Evolutionary conservation across 139 green algal species (phyloP).

Genomic region (Astrephomene gubernaculifera): DNA sequence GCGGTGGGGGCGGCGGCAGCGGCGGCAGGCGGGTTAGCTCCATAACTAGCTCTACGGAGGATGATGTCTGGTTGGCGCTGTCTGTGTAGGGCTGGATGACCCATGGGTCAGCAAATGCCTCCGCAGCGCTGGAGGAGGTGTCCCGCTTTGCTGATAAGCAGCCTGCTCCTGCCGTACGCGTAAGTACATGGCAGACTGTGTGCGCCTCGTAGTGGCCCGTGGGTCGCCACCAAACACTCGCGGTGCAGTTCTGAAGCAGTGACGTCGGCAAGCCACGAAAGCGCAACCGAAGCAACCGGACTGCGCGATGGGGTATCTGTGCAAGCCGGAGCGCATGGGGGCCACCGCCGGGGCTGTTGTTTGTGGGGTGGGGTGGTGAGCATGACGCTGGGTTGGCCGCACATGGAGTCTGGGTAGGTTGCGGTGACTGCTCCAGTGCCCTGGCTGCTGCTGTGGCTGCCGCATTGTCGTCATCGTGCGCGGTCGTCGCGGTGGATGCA

Average conservation of each 20-base stretch:
- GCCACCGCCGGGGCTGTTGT: too few species aligned
- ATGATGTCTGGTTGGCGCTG: neutral
- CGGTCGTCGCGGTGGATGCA: neutral
- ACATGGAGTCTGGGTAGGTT: too few species aligned
- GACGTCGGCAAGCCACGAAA: neutral
- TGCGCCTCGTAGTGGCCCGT: constrained; percentile 4
- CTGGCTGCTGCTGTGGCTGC: too few species aligned
- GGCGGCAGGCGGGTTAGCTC: constrained; percentile 2
- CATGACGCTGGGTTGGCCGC: neutral
- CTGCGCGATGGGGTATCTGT: neutral
- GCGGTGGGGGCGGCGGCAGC: neutral
- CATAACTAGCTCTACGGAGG: neutral
- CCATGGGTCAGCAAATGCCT: neutral
- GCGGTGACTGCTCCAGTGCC: too few species aligned
- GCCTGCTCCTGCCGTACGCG: neutral
- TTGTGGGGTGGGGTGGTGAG: neutral
- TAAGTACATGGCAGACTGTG: neutral
- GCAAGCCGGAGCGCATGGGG: neutral
- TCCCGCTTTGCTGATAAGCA: neutral
- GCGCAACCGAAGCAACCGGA: neutral
- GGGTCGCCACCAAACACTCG: constrained; percentile 18
- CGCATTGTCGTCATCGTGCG: too few species aligned
- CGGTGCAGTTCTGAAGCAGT: neutral
- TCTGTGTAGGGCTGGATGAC: neutral
- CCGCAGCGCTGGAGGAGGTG: neutral